These are phyloP conservation scores for Polyporus tsugae DNA, from an alignment of 1,284 basidiomycete genomes.

Conservation along the genomic window DNA sequence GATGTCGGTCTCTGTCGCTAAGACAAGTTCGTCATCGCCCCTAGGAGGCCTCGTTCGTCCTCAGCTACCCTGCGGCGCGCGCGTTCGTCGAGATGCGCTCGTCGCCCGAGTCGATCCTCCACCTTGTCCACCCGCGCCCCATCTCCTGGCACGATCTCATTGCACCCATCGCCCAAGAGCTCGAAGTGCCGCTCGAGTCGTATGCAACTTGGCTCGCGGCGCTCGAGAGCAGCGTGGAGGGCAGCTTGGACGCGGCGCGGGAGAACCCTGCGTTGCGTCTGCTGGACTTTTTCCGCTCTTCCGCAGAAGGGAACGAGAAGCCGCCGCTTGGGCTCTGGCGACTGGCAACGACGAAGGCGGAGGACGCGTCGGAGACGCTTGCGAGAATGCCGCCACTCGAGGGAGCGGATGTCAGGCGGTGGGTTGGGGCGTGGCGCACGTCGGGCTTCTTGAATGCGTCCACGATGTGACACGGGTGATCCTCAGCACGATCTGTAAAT, in stretches of 20 bases:
- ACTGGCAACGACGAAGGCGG: slow-evolving; percentile 18
- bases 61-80: slow-evolving; percentile 30
- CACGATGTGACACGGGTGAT: neutral
- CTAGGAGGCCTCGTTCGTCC: slow-evolving; percentile 37
- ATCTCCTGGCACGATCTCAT: slow-evolving; percentile 25
- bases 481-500: neutral
- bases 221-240: slow-evolving; percentile 8
- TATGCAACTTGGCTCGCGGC: slow-evolving; percentile 25
- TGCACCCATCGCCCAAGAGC: slow-evolving; percentile 18
- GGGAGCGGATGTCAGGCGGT: slow-evolving; percentile 12
- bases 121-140: slow-evolving; percentile 27
- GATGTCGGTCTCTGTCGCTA: neutral
- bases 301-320: neutral
- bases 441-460: slow-evolving; percentile 18
- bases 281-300: slow-evolving; percentile 27
- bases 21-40: neutral
- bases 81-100: slow-evolving; percentile 35
- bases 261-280: slow-evolving; percentile 29
- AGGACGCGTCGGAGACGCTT: slow-evolving; percentile 18
- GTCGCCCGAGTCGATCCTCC: slow-evolving; percentile 23
- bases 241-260: slow-evolving; percentile 8
- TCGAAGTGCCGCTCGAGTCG: slow-evolving; percentile 24
- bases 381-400: slow-evolving; percentile 15
- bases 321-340: slow-evolving; percentile 15
- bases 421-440: slow-evolving; percentile 21